Evolutionary conservation across 2,329 filamentous ascomycete species (phyloP), one percentile per base, ranked within the genome.

Genomic region (Phaeosphaeria sp.): DNA sequence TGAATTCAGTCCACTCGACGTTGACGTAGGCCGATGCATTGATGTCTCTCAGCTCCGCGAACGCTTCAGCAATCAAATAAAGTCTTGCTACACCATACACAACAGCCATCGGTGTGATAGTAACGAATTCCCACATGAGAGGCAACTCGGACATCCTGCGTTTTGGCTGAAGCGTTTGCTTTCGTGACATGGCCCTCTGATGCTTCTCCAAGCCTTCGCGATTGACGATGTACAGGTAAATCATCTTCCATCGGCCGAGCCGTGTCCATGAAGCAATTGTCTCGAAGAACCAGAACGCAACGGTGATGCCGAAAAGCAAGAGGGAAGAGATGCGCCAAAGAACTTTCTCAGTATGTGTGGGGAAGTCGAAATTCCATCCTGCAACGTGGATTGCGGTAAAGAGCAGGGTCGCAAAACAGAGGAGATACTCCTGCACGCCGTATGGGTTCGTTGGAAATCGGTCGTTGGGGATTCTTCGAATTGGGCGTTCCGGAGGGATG

Each of bases 1-100:
- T 53, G 22, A 68, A 68, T 3, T 65, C 24, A 0, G 62, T 64
- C 64, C 64, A 67, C 40, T 67, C 64, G 21, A 68, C 62, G 43
- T 64, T 67, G 1, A 63, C 45, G 48, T 63, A 69, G 1, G 65
- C 67, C 30, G 52, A 60, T 1, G 51, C 58, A 21, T 47, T 60
- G 8, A 56, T 43, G 22, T 63, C 55, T 24, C 64, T 61, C 51
- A 68, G 36, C 46, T 66, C 65, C 1, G 60, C 59, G 49, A 68
- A 64, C 3, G 62, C 60, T 43, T 67, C 60, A 17, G 20, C 61
- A 42, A 69, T 54, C 27, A 69, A 39, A 49, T 65, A 65, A 2
- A 65, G 18, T 20, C 64, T 51, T 1, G 60, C 65, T 20, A 68
- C 33, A 7, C 60, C 60, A 46, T 68, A 69, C 5, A 66, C 15